These are phyloP conservation scores for Phytophthora niederhauseri DNA, from an alignment of 352 stramenopile genomes.

Conservation along the genomic window DNA sequence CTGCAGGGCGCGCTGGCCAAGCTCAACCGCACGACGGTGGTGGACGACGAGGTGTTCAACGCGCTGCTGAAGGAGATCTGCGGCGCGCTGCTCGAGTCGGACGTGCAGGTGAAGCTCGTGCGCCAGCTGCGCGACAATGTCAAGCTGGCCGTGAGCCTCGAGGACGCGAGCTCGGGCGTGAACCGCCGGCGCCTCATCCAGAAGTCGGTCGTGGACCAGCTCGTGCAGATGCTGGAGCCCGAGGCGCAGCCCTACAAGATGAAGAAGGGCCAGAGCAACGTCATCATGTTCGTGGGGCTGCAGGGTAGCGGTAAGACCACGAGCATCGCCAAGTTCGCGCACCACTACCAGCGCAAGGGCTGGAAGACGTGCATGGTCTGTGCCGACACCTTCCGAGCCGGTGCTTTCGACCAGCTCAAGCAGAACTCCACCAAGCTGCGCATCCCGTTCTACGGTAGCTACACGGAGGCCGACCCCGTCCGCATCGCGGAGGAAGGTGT, in stretches of 20 bases:
- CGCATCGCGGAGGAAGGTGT: constrained; percentile 98
- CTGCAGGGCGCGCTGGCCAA: constrained; percentile 87
- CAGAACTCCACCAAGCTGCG: constrained; percentile 99
- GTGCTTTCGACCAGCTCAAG: constrained; percentile 99
- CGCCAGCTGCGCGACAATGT: constrained; percentile 90
- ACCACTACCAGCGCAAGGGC: constrained; percentile 98
- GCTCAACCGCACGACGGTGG: constrained; percentile 87
- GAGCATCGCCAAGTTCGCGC: constrained; percentile 99
- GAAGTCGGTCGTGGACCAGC: constrained; percentile 91
- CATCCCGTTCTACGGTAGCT: constrained; percentile 98
- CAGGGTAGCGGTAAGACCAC: constrained; percentile 99
- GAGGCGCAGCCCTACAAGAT: constrained; percentile 90
- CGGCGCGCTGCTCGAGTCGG: constrained; percentile 88
- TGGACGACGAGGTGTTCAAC: constrained; percentile 93
- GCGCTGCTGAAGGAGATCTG: constrained; percentile 92
- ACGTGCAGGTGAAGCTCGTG: constrained; percentile 92
- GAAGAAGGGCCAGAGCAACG: constrained; percentile 92
- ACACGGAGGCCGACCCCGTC: constrained; percentile 98
- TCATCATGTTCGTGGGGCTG: constrained; percentile 94
- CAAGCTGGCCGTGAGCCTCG: constrained; percentile 86
- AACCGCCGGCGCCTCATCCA: constrained; percentile 92
- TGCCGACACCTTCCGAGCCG: constrained; percentile 98
- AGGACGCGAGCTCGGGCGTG: constrained; percentile 72
- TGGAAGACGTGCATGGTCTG: constrained; percentile 99
- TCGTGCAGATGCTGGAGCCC: constrained; percentile 90